phyloP scores from a whole-genome alignment of 208 protist genomes.

The Trypanosoma scelopori region DNA sequence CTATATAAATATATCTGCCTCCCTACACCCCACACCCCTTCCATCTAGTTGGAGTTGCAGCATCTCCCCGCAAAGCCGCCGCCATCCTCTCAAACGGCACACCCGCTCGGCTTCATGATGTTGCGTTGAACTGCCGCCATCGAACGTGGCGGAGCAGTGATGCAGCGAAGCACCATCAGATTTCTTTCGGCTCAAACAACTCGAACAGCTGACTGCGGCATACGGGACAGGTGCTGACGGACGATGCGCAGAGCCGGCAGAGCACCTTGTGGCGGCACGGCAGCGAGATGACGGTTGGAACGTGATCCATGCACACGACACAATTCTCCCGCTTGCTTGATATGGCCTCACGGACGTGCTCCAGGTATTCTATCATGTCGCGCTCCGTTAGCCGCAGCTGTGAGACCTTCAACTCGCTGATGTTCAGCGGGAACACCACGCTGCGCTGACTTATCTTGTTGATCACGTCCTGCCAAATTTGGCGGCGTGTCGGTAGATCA shows the following conservation, averaged over 20 bases:
- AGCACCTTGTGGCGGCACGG: constrained; percentile 87
- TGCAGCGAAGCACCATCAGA: constrained; percentile 7
- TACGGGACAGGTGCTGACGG: constrained; percentile 54
- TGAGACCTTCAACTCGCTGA: constrained; percentile 57
- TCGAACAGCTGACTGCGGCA: constrained; percentile 73
- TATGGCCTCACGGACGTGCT: constrained; percentile 73
- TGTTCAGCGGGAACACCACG: constrained; percentile 63
- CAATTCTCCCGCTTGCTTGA: constrained; percentile 75
- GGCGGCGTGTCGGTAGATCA: constrained; percentile 50
- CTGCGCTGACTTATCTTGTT: constrained; percentile 53
- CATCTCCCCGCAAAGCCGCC: no score
- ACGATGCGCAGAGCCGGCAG: constrained; percentile 69
- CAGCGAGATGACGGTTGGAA: constrained; percentile 77
- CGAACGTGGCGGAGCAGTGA: neutral
- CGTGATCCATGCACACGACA: constrained; percentile 80
- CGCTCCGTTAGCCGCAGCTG: constrained; percentile 68
- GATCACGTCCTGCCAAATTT: constrained; percentile 67
- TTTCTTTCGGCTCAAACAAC: constrained; percentile 83
- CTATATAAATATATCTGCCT: no score
- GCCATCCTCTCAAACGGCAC: no score
- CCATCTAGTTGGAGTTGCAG: neutral
- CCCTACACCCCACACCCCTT: no score
- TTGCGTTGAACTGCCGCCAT: neutral
- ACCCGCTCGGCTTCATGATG: no score
- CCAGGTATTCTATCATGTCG: constrained; percentile 86